Conservation (phyloP, 139 green algal species). For the Zygnema cylindricum region DNA sequence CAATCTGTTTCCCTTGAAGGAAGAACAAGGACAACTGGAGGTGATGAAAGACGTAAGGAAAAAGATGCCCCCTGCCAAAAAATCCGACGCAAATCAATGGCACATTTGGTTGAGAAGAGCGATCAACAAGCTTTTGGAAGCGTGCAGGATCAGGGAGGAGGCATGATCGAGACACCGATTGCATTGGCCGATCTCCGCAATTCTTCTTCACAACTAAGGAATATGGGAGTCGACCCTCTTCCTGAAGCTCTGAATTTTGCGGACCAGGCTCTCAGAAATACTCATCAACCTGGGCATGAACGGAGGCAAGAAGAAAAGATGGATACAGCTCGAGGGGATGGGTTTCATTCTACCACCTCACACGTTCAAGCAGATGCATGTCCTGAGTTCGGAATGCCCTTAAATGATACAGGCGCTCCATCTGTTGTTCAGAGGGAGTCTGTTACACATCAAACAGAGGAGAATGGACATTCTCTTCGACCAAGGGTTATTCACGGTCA, state of each 20-base stretch:
- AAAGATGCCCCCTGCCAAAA: not conserved
- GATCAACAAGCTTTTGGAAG: too few relatives aligned
- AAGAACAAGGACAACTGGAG: too few relatives aligned
- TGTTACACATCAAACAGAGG: not conserved
- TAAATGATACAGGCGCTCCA: not conserved
- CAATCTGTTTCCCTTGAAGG: too few relatives aligned
- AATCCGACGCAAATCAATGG: not conserved
- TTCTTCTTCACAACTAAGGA: not conserved
- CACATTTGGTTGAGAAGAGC: not conserved
- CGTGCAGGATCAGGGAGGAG: too few relatives aligned
- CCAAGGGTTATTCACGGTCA: not conserved
- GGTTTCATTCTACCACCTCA: not conserved
- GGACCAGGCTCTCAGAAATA: not conserved
- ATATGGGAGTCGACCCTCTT: not conserved
- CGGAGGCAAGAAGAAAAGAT: not conserved
- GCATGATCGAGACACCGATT: not conserved
- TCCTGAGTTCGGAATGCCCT: not conserved
- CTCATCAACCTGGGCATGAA: not conserved
- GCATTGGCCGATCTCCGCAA: not conserved
- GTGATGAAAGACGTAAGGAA: not conserved
- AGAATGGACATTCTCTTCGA: not conserved
- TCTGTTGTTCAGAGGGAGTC: not conserved
- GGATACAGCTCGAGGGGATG: not conserved
- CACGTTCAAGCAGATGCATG: not conserved
- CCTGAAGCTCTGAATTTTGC: not conserved